Evolutionary conservation across 2,329 filamentous ascomycete genomes (phyloP), one percentile per base, ranked within the genome.

Genomic region (Cadophora sp.): DNA sequence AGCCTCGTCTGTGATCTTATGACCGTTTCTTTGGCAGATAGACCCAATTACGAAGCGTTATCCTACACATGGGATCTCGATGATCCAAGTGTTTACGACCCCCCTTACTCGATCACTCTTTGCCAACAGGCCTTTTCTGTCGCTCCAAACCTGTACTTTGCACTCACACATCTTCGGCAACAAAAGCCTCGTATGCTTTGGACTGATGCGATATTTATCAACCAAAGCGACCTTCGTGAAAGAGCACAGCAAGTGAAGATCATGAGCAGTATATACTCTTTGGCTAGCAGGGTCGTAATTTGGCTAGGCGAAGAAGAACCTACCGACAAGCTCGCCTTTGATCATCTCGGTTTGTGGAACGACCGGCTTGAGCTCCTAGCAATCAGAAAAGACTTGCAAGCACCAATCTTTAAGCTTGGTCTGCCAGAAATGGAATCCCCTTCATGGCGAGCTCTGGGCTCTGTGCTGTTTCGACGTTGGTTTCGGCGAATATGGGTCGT

Each of bases 121-220:
- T 48, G n/a, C 24, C n/a, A 16, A 20, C 20, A 20, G 47, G 24
- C 5, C n/a, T 48, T 48, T 20, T 48, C 47, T 20, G 47, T 56
- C 13, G 33, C 51, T 3, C 16, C 27, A 3, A 56, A 56, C n/a
- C 51, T 56, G 24, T 56, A 36, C 13, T 33, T 16, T n/a, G 51
- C 51, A 2, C 51, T 56, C 51, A 56, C 5, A 22, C 51, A n/a
- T 11, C 51, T 56, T 1, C 51, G 24, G 18, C 27, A 33, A n/a
- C 7, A 33, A 2, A 11, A 56, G 27, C 33, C 33, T 36, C 47
- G 60, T 5, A 55, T 39, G 6, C 56, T 65, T n/a, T 75, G 73
- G 72, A 71, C 74, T 51, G 73, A 75, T 56, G 70, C 73, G 8
- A n/a, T 75, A 16, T 71, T 69, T 51, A 74, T 75, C 66, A 71